Base-by-base conservation (phyloP, 2,329 filamentous ascomycete species). In the Arthrobotrys pseudoclavata region DNA sequence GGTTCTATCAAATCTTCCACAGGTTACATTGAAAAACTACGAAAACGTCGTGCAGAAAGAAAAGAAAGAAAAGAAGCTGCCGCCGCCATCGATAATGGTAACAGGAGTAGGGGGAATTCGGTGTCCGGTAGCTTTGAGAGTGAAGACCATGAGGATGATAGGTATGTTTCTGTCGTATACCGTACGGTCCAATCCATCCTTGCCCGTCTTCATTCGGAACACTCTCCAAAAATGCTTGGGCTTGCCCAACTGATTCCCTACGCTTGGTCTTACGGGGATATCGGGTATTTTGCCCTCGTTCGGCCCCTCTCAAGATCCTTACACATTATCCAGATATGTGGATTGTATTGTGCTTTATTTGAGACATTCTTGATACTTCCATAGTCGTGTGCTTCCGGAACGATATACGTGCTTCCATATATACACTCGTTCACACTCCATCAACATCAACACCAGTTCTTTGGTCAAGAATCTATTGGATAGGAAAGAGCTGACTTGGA, bases 1-100 rank as follows among this genome's bases (percentile, higher is more conserved):
- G 53, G 47, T 29, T 77, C 74, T 13, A n/a, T 34, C 61, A 77
- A 69, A n/a, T 62, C 48, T 3, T 31, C 52, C 26, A 57, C 61
- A 22, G 68, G 74, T 52, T 66, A 67, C 29, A 77, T 77, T 45
- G 74, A 77, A 22, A 77, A 77, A 53, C 61, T 77, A 12, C 50
- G 67, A 13, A 77, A 77, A 37, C 60, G 74, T 26, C 57, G 74
- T 22, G 74, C 74, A 7, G 74, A 77, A 50, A 48, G 53, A 3
- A 77, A 77, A 26, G 67, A 77, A 47, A 61, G 67, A n/a, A 77
- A 77, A 42, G 74, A 71, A 42, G 67, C 52, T 31, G 31, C 40
- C 6, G 67, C 42, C 5, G 42, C 42, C 15, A 4, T n/a, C 66
- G 52, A 24, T 40, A 66, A 48, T 20, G 42, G 53, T 22, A 47